phyloP scores from a whole-genome alignment of 768 basidiomycete species.

The Nevesoporus exiguus region DNA sequence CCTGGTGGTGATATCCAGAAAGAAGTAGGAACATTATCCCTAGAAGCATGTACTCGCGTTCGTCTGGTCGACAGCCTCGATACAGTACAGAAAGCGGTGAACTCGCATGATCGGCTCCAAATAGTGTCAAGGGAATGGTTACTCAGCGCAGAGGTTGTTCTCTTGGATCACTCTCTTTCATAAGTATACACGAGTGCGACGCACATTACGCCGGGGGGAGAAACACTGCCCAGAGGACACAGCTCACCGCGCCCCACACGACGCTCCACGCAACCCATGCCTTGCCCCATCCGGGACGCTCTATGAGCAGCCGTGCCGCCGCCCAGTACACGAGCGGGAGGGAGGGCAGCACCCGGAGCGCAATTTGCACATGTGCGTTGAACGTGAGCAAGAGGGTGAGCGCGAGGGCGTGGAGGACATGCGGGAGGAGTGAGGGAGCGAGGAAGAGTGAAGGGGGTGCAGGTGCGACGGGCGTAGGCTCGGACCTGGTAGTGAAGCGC shows the following conservation, averaged over 20 bases:
- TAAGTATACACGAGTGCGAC: neutral
- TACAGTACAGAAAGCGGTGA: neutral
- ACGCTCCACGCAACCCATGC: constrained; percentile 78
- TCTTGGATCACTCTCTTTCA: neutral
- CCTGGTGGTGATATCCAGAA: constrained; percentile 49
- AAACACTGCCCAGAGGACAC: constrained; percentile 80
- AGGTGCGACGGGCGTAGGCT: neutral
- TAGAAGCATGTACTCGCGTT: neutral
- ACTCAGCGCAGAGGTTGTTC: too few species aligned
- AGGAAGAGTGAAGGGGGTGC: constrained; percentile 33
- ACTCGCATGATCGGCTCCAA: neutral
- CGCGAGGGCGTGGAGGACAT: constrained; percentile 70
- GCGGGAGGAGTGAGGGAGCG: constrained; percentile 50
- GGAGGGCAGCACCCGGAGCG: constrained; percentile 69
- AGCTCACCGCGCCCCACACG: constrained; percentile 67
- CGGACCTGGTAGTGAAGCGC: neutral
- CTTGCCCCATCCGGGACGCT: constrained; percentile 45
- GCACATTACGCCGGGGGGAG: constrained; percentile 79
- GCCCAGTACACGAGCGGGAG: constrained; percentile 87
- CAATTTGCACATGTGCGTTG: constrained; percentile 84
- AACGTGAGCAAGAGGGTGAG: constrained; percentile 66
- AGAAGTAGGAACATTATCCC: constrained; percentile 32
- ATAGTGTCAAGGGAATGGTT: too few species aligned
- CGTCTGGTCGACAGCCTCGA: neutral
- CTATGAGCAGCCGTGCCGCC: constrained; percentile 61